Evolutionary conservation across 1,284 basidiomycete species (phyloP).

Genomic region (Meira nashicola): DNA sequence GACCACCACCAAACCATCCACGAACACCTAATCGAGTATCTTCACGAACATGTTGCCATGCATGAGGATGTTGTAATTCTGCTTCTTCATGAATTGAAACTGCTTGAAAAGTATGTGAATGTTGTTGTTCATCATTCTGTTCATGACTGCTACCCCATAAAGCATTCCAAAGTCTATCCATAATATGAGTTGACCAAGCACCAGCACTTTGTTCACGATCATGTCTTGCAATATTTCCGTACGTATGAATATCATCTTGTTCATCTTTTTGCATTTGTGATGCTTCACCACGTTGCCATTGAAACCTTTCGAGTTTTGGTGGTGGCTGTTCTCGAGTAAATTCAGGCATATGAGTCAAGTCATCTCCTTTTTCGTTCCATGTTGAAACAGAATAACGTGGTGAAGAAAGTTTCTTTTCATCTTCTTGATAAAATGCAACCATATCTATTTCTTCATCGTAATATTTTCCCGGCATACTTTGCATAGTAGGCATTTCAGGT

Average conservation of each 20-base stretch:
- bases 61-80: not conserved
- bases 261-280: not conserved
- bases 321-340: not conserved
- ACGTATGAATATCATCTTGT: not conserved
- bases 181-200: not conserved
- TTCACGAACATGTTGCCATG: not conserved
- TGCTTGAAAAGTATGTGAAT: not conserved
- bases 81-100: not conserved
- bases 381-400: not conserved
- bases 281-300: constrained; percentile 6
- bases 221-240: constrained; percentile 3
- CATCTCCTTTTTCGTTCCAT: not conserved
- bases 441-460: constrained; percentile 2
- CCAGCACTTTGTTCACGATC: constrained; percentile 1
- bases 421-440: not conserved
- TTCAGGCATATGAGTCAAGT: not conserved
- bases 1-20: constrained; percentile 8
- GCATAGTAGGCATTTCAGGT: not conserved
- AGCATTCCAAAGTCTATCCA: constrained; percentile 7
- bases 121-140: not conserved
- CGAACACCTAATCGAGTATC: not conserved
- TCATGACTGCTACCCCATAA: constrained; percentile 7
- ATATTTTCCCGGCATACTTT: not conserved
- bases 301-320: constrained; percentile 3
- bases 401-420: not conserved